phyloP scores from a whole-genome alignment of 2,329 filamentous ascomycete genomes.

The Colletotrichum sidae region DNA sequence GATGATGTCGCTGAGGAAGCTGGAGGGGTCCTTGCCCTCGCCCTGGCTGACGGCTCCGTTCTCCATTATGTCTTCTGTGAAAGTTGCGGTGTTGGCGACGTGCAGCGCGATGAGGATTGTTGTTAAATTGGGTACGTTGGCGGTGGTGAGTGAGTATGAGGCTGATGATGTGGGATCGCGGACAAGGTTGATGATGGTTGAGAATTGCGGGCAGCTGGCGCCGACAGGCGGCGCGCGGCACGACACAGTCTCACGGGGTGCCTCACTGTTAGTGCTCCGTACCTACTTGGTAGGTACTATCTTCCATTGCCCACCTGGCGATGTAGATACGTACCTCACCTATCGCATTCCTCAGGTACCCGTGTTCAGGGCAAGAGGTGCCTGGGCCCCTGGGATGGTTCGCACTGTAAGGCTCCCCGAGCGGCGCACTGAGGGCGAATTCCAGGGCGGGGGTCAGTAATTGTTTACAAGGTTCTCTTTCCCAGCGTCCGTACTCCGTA shows the following conservation, averaged over 20 bases:
- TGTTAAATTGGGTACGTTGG: background rate
- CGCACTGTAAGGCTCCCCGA: slow-evolving; percentile 36
- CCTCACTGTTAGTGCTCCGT: no score
- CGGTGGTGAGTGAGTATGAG: slow-evolving; percentile 17
- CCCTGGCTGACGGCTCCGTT: slow-evolving; percentile 72
- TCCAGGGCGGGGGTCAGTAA: slow-evolving; percentile 21
- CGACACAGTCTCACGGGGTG: no score
- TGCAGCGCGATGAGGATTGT: background rate
- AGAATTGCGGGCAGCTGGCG: slow-evolving; percentile 34
- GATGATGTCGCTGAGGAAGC: slow-evolving; percentile 94
- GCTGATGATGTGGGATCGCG: slow-evolving; percentile 8
- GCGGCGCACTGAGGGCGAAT: slow-evolving; percentile 10
- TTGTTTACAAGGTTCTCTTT: slow-evolving; percentile 1
- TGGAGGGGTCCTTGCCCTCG: slow-evolving; percentile 91
- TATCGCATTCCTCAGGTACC: no score
- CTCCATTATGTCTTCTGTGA: slow-evolving; percentile 69
- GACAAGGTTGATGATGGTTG: slow-evolving; percentile 23
- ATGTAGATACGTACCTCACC: background rate
- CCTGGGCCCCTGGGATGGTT: slow-evolving; percentile 11
- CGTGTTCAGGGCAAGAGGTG: background rate
- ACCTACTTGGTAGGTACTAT: no score
- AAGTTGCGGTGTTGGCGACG: background rate
- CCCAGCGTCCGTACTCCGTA: no score
- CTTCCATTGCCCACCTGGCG: background rate
- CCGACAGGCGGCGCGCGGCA: slow-evolving; percentile 1